Conservation (phyloP, 345 rosid species). For the Viola odorata region DNA sequence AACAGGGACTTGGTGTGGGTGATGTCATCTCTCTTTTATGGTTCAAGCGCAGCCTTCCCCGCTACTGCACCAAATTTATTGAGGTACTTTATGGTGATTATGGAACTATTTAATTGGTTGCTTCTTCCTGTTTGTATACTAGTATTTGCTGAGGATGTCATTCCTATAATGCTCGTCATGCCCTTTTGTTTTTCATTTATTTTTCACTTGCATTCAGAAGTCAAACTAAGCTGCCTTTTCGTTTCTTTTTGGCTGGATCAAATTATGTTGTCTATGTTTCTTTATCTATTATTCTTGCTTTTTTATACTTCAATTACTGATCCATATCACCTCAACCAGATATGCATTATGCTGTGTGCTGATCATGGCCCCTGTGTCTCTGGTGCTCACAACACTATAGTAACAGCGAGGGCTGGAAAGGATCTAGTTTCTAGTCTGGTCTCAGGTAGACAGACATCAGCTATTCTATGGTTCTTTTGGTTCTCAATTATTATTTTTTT, state of each 20-base stretch:
- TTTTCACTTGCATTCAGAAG: neutral
- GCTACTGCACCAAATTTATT: conserved; percentile 85
- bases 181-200: neutral
- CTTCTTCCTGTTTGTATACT: neutral
- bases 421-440: conserved; percentile 98
- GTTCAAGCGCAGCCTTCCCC: conserved; percentile 98
- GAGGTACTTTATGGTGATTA: conserved; percentile 43
- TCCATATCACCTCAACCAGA: conserved; percentile 40
- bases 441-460: conserved; percentile 50
- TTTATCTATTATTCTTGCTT: neutral
- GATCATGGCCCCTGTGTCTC: conserved; percentile 98
- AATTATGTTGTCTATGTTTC: neutral
- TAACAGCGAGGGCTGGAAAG: conserved; percentile 98
- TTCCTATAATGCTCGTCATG: neutral
- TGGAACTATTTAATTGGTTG: neutral
- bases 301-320: neutral
- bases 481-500: neutral
- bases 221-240: neutral
- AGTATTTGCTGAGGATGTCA: conserved; percentile 1
- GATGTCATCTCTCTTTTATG: conserved; percentile 94
- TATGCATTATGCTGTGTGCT: conserved; percentile 95
- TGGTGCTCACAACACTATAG: conserved; percentile 93
- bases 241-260: neutral
- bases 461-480: conserved; percentile 3
- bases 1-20: conserved; percentile 87